Evolutionary conservation across 306 rosid species (phyloP).

Genomic region (Pyrus bretschneideri): DNA sequence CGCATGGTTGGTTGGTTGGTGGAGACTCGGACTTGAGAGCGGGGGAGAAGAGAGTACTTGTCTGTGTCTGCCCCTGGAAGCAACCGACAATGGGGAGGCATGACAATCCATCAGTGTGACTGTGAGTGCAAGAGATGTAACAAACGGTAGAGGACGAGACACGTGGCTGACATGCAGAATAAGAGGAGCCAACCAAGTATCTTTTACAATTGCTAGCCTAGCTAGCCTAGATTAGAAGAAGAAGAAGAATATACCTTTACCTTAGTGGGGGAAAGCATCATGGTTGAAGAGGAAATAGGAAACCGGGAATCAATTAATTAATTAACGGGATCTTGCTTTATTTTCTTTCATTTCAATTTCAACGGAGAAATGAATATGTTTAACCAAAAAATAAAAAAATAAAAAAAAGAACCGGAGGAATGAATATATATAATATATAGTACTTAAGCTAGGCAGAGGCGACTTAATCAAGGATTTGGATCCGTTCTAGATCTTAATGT

Average conservation of each 20-base stretch:
- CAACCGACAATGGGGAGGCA: slow-evolving; percentile 44
- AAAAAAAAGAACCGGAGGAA: too few species aligned
- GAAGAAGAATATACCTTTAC: slow-evolving; percentile 37
- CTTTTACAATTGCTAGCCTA: background rate
- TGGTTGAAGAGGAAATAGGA: slow-evolving; percentile 24
- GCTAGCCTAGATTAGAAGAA: background rate
- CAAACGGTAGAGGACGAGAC: slow-evolving; percentile 42
- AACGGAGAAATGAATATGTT: background rate
- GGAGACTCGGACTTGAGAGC: background rate
- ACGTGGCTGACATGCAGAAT: slow-evolving; percentile 65
- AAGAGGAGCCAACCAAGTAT: slow-evolving; percentile 12
- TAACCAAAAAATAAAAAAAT: too few species aligned
- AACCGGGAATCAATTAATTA: too few species aligned
- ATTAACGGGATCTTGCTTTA: background rate
- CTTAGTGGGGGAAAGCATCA: slow-evolving; percentile 57
- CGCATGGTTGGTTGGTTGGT: background rate
- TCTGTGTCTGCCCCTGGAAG: slow-evolving; percentile 49
- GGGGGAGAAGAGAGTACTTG: slow-evolving; percentile 20
- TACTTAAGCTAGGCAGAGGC: background rate
- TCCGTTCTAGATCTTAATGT: too few species aligned
- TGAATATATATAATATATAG: too few species aligned
- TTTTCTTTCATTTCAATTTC: background rate
- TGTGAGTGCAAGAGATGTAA: slow-evolving; percentile 10
- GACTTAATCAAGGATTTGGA: background rate
- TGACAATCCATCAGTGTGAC: slow-evolving; percentile 30